These are phyloP conservation scores for Dicorynia guianensis DNA, from an alignment of 306 rosid species.

Conservation along the genomic window DNA sequence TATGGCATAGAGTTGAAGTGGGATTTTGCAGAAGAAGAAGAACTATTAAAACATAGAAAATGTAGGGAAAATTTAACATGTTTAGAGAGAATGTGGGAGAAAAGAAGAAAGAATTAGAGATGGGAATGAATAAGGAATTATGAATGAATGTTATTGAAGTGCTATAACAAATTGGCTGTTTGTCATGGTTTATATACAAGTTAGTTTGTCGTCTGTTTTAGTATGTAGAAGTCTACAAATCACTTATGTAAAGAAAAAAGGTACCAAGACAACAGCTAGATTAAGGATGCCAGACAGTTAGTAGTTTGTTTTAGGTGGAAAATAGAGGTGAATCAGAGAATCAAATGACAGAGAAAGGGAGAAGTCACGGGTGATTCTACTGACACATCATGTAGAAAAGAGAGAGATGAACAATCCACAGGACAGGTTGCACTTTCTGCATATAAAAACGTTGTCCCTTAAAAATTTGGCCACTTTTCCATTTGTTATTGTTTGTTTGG, in stretches of 20 bases:
- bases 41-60: constrained; percentile 44
- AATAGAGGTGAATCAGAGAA: constrained; percentile 66
- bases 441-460: constrained; percentile 46
- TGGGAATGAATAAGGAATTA: not conserved
- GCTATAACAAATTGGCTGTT: constrained; percentile 29
- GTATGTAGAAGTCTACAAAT: no score
- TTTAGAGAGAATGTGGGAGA: constrained; percentile 42
- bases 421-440: constrained; percentile 52
- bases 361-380: constrained; percentile 86
- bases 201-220: no score
- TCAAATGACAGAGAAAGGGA: constrained; percentile 44
- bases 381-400: constrained; percentile 41
- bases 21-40: constrained; percentile 55
- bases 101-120: not conserved
- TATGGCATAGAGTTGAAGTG: constrained; percentile 56
- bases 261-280: no score
- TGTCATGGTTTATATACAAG: constrained; percentile 40
- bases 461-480: constrained; percentile 41
- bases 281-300: no score
- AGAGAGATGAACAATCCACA: constrained; percentile 52
- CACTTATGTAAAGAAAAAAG: no score
- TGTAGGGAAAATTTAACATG: constrained; percentile 56
- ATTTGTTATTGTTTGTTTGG: constrained; percentile 58
- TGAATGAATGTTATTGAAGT: constrained; percentile 20
- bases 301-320: constrained; percentile 47